Evolutionary conservation across 495 filamentous ascomycete species (phyloP).

Genomic region (Aspergillus affinis): DNA sequence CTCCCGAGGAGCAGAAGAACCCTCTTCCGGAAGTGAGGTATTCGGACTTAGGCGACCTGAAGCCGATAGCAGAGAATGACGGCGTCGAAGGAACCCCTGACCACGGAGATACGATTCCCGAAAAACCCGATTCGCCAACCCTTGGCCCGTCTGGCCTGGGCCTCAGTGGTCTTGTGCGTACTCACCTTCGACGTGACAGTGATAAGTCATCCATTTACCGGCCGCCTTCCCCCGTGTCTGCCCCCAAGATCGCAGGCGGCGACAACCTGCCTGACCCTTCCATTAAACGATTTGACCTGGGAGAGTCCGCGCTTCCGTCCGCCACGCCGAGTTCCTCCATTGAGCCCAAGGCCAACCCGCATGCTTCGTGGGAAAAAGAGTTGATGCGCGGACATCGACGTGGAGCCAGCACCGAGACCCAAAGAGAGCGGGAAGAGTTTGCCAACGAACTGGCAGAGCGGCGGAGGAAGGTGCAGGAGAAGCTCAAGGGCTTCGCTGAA

Average conservation of each 20-base stretch:
- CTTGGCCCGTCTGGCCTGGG: constrained; percentile 65
- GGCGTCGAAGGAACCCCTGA: constrained; percentile 14
- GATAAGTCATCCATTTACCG: constrained; percentile 76
- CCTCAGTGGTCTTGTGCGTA: constrained; percentile 77
- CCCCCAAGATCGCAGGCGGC: constrained; percentile 14
- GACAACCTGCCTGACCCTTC: constrained; percentile 1
- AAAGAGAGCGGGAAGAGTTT: constrained; percentile 73
- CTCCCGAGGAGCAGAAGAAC: constrained; percentile 25
- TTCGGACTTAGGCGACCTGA: constrained; percentile 44
- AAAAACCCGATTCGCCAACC: constrained; percentile 73
- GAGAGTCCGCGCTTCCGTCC: background rate
- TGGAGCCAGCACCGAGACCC: constrained; percentile 58
- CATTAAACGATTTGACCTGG: background rate
- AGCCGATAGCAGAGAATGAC: constrained; percentile 43
- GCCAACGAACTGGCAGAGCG: constrained; percentile 76
- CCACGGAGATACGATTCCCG: constrained; percentile 24
- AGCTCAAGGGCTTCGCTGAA: constrained; percentile 70
- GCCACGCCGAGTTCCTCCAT: constrained; percentile 4
- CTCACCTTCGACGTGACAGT: constrained; percentile 83
- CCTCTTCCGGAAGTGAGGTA: constrained; percentile 43
- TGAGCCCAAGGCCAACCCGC: constrained; percentile 16
- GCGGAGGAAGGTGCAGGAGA: constrained; percentile 76
- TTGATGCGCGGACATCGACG: constrained; percentile 44
- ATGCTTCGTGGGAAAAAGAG: constrained; percentile 38
- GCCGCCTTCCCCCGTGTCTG: constrained; percentile 40